Conservation (phyloP, 306 rosid genomes). For the Quercus engelmannii region DNA sequence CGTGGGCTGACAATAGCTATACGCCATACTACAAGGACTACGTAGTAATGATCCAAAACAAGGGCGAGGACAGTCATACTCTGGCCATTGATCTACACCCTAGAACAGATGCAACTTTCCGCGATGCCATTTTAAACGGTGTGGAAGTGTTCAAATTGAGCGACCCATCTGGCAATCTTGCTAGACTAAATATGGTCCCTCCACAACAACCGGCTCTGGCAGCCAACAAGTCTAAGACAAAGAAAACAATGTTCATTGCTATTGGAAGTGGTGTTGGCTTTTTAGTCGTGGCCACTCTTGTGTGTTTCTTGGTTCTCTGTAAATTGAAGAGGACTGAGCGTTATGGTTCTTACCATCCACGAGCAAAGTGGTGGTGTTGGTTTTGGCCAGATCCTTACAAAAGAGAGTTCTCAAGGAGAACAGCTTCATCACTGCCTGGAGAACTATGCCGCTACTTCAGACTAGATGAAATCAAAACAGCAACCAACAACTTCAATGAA, state of each 20-base stretch:
- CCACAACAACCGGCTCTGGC: background rate
- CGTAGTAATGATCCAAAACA: background rate
- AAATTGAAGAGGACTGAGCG: no score
- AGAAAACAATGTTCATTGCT: background rate
- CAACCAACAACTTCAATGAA: no score
- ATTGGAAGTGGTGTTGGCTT: no score
- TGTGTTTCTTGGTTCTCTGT: no score
- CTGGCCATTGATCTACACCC: background rate
- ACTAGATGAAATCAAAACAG: no score
- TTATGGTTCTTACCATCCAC: background rate
- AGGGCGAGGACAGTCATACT: no score
- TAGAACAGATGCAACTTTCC: background rate
- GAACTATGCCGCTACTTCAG: slow-evolving; percentile 19
- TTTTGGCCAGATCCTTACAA: background rate
- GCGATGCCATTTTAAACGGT: slow-evolving; percentile 20
- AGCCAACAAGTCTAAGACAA: background rate
- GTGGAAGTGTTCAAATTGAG: slow-evolving; percentile 25
- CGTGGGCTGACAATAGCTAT: background rate
- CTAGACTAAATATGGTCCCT: background rate
- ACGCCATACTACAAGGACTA: background rate
- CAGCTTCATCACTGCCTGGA: background rate
- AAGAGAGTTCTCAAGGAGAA: background rate
- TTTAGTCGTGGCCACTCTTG: no score
- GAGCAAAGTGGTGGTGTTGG: no score
- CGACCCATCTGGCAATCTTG: background rate